Evolutionary conservation across 495 filamentous ascomycete genomes (phyloP), one percentile per base, ranked within the genome.

Genomic region (Penicillium manginii): DNA sequence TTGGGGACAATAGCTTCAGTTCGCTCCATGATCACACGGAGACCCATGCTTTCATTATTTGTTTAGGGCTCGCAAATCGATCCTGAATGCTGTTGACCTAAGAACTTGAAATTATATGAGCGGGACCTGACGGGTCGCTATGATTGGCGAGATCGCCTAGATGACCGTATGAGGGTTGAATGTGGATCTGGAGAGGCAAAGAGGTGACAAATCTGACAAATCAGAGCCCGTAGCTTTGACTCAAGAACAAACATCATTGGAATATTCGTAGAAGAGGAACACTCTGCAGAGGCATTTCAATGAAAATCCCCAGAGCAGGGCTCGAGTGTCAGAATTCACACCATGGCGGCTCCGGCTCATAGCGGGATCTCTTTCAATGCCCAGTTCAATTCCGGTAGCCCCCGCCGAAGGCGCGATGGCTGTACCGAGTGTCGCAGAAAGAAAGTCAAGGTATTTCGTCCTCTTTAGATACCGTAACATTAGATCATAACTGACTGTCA

Each of bases 381-480:
- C 7, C 22, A 8, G 9, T 18, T 12, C n/a, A 19, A 12, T 23
- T n/a, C 48, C 23, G 7, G 26, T 15, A 43, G 23, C 26, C 50
- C 32, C 39, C 54, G 55, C 22, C 62, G 72, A 46, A 65, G 70
- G 32, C 61, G 68, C 26, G 70, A 74, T 57, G 72, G 72, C 49
- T 74, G 72, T 47, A 65, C 64, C 8, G 70, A 74, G 40, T 74
- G 72, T 51, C 61, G 68, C 2, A 59, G 72, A 23, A 74, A 73
- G 29, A 74, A 74, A 59, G 63, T 74, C 29, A 73, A 70, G 37
- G 71, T 68, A 18, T 17, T 21, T 4, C 67, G 15, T 7, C 40
- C 14, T 43, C 15, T 4, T 9, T 9, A 33, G 0, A 49, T 10
- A 39, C 21, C 9, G 18, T 43, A 19, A n/a, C 40, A 19, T 4